Evolutionary conservation across 345 rosid genomes (phyloP).

Genomic region (Cardamine resedifolia): DNA sequence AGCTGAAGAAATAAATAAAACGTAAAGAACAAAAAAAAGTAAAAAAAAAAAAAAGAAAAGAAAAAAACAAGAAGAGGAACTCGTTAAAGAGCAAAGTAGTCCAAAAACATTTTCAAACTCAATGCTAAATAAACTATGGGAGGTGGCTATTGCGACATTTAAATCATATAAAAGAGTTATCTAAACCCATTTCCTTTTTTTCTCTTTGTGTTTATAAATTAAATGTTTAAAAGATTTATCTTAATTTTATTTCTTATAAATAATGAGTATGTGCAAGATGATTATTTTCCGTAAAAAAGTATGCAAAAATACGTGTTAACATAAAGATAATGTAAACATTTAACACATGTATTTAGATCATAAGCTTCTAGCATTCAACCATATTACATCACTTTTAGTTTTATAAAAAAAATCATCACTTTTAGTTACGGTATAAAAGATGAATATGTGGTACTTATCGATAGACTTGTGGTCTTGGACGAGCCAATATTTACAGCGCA

Average conservation of each 20-base stretch:
- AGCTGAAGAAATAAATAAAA: neutral
- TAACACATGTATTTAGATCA: neutral
- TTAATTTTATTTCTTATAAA: neutral
- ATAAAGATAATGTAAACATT: neutral
- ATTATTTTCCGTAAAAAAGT: neutral
- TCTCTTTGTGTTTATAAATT: too few species aligned
- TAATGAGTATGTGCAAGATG: neutral
- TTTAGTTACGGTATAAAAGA: neutral
- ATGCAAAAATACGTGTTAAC: neutral
- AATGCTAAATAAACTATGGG: neutral
- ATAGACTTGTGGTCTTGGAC: neutral
- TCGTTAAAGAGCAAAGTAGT: neutral
- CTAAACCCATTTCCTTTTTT: too few species aligned
- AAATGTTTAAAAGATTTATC: too few species aligned
- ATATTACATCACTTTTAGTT: neutral
- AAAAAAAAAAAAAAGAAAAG: too few species aligned
- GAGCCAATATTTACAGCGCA: slow-evolving; percentile 9
- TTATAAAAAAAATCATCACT: neutral
- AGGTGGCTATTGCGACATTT: too few species aligned
- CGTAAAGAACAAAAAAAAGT: neutral
- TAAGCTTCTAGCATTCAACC: neutral
- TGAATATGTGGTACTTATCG: neutral
- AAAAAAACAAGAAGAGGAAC: neutral
- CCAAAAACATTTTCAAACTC: neutral
- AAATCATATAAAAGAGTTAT: too few species aligned